Base-by-base conservation (phyloP, 2,329 filamentous ascomycete genomes). In the Stagonosporopsis vannaccii region DNA sequence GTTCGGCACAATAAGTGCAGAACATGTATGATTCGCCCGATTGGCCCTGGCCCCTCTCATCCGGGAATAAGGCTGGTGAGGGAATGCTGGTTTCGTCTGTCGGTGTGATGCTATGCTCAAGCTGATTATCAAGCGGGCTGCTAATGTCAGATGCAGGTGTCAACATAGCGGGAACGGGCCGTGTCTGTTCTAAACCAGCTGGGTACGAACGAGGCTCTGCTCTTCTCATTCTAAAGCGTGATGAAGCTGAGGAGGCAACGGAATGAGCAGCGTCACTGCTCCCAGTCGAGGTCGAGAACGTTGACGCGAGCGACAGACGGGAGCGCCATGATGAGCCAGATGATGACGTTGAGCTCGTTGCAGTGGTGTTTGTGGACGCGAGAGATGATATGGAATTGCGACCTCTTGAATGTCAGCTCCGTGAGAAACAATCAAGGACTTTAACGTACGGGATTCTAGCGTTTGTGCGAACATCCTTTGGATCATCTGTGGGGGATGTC, bases 381-480 rank as follows among this genome's bases (percentile, higher is more conserved):
- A 74, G 65, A 35, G 72, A 75, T 11, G 70, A 73, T 40, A 68
- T 63, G 8, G 73, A 75, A 51, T 66, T 73, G 57, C 72, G 73
- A 46, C 72, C 73, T 75, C 45, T 4, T 28, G 6, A 25, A 30
- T 46, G 60, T 73, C 37, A 74, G 70, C 63, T 45, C 23, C 47
- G 30, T 32, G 20, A 41, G 19, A 39, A 15, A 35, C 32, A 15
- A 47, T 23, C 17, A 17, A 15, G 13, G 7, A 13, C 26, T 25
- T 15, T 35, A 44, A 72, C 73, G 11, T 68, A 75, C 73, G 69
- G 51, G 71, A 70, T 28, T 75, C 72, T 42, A 74, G 59, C 13
- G 71, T 69, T 59, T 75, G 71, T 32, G 71, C 67, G 47, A 75
- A 75, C 73, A 75, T 75, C 20, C 71, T 56, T 50, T 74, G 71